Evolutionary conservation across 1,139 yeast species (phyloP).

Genomic region (Pichia sp.): DNA sequence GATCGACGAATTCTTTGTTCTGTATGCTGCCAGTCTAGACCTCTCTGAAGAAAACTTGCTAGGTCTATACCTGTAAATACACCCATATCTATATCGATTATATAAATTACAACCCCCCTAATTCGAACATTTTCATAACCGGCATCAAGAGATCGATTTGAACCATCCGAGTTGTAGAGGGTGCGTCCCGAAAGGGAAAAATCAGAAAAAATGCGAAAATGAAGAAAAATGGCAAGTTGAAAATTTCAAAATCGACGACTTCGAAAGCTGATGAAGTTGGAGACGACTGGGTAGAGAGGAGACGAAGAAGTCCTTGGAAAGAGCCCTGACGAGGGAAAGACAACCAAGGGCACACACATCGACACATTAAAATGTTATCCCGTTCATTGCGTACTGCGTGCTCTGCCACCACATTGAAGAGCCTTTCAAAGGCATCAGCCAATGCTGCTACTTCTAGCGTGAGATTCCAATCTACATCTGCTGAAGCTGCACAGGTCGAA

Average conservation of each 20-base stretch:
- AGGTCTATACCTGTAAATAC: constrained; percentile 3
- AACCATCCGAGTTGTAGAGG: not conserved
- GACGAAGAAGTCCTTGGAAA: not conserved
- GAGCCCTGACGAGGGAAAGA: not conserved
- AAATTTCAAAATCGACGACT: not conserved
- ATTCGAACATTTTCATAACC: no score
- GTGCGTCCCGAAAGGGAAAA: no score
- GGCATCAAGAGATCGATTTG: no score
- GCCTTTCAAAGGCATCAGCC: not conserved
- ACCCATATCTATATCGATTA: no score
- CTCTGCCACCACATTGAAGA: not conserved
- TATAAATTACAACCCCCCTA: not conserved
- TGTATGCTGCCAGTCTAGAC: constrained; percentile 22
- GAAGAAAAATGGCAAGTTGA: not conserved
- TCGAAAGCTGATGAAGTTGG: not conserved
- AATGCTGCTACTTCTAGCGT: not conserved
- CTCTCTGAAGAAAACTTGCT: constrained; percentile 14
- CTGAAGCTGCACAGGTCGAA: not conserved
- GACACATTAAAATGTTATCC: constrained; percentile 1
- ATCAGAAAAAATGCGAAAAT: not conserved
- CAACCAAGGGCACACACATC: not conserved
- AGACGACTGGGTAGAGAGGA: no score
- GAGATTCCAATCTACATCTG: not conserved
- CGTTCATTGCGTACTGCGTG: constrained; percentile 2
- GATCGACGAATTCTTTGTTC: constrained; percentile 26